These are phyloP conservation scores for Ustilago shanxiensis DNA, from an alignment of 1,284 basidiomycete species.

Conservation along the genomic window DNA sequence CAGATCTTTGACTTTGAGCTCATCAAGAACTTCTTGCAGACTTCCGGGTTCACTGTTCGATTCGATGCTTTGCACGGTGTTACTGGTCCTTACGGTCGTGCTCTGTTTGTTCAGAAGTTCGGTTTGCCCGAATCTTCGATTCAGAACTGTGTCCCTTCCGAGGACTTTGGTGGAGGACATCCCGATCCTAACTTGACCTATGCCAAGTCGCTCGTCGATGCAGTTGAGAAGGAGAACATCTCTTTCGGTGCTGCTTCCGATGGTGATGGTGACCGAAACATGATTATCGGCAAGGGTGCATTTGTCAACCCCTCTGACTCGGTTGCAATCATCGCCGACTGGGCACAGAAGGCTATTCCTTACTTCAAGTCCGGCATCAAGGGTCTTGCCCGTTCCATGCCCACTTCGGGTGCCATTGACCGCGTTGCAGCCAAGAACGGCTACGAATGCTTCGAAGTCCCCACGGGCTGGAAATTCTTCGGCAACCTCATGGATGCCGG, in stretches of 20 bases:
- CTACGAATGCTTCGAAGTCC: conserved; percentile 95
- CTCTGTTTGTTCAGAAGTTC: conserved; percentile 87
- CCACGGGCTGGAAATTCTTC: conserved; percentile 99
- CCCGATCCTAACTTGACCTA: conserved; percentile 99
- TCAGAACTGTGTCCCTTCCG: conserved; percentile 90
- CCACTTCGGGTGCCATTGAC: conserved; percentile 96
- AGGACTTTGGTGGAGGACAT: conserved; percentile 96
- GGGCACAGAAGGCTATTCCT: conserved; percentile 90
- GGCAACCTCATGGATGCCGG: conserved; percentile 99
- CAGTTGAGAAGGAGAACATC: conserved; percentile 87
- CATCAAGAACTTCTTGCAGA: conserved; percentile 89
- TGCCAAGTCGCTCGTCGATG: conserved; percentile 92
- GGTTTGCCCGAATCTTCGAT: conserved; percentile 83
- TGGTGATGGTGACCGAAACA: conserved; percentile 97
- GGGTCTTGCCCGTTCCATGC: conserved; percentile 95
- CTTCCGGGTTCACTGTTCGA: conserved; percentile 80
- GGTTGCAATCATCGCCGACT: conserved; percentile 98
- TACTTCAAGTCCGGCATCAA: conserved; percentile 94
- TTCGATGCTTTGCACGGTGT: conserved; percentile 98
- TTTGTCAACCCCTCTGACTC: conserved; percentile 98
- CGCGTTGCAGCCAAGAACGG: conserved; percentile 93
- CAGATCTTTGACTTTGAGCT: conserved; percentile 93
- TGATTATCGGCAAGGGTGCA: conserved; percentile 98
- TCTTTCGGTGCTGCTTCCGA: conserved; percentile 96
- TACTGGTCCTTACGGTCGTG: conserved; percentile 93